phyloP scores from a whole-genome alignment of 768 basidiomycete genomes.

The Aureoboletus auriporus region DNA sequence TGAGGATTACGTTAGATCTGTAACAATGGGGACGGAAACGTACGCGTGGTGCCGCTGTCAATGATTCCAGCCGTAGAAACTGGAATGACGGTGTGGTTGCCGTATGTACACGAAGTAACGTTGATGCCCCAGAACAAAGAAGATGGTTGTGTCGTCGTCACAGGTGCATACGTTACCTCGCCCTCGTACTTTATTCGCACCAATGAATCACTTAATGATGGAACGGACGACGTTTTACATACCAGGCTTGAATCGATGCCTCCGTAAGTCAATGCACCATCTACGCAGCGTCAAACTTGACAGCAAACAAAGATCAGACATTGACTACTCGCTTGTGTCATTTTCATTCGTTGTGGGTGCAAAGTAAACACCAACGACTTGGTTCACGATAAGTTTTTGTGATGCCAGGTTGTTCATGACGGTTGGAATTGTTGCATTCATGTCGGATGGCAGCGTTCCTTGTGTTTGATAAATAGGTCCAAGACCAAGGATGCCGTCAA shows the following conservation, averaged over 20 bases:
- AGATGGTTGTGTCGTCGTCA: background rate
- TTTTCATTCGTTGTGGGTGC: background rate
- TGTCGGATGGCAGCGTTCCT: background rate
- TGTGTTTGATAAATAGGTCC: background rate
- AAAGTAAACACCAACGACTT: background rate
- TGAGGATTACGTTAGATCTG: background rate
- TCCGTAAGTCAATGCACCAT: background rate
- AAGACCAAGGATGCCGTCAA: background rate
- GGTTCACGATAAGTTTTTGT: background rate
- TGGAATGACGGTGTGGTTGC: background rate
- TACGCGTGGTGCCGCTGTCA: background rate
- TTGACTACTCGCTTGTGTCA: background rate
- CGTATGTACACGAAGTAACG: background rate
- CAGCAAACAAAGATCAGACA: background rate
- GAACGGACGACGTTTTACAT: no score
- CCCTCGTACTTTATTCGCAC: background rate
- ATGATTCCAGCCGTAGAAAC: background rate
- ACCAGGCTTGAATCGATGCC: background rate
- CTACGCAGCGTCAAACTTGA: background rate
- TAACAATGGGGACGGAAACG: background rate
- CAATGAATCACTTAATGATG: background rate
- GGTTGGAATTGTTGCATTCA: background rate
- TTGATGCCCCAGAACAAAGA: background rate
- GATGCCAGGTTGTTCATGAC: background rate
- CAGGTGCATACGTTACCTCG: background rate